Base-by-base conservation (phyloP, 306 rosid species). In the Albizia julibrissin region DNA sequence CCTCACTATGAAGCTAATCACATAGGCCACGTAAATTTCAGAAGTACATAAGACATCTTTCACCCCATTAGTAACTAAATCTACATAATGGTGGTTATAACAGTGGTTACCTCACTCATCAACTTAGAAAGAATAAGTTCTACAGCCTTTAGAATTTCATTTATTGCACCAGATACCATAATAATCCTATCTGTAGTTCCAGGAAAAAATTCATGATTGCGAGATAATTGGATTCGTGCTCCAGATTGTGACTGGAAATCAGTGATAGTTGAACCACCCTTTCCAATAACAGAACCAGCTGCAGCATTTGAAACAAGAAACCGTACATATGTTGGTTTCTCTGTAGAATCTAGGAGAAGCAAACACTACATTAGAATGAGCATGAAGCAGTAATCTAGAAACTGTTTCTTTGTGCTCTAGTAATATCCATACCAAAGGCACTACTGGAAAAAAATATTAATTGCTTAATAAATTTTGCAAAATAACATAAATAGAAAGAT, bases 261-360 rank as follows among this genome's bases (percentile, higher is more conserved):
- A 76, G 95, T 94, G 86, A 96, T 96, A n/a, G 99, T 96, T 54
- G 99, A 94, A 56, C 99, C 99, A 66, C 99, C 99, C 89, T 96
- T 96, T 82, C 99, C 99, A 83, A 96, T 96, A 72, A 96, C 98
- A 85, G 99, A 96, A 78, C 99, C 99, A 86, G 99, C 99, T 10
- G 99, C 99, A 85, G 98, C 92, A 85, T 96, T 96, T 74, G 99
- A 96, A 79, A 94, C 99, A 29, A 96, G 97, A 89, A 96, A 96
- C 91, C 89, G 89, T 64, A 96, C 89, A 67, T 96, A 92, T 65
- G 99, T 90, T 44, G 97, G 90, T 94, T 89, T 92, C 88, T 94
- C 99, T 77, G 16, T 80, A 42, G 91, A 82, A 83, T 96, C 99
- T 96, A 92, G 77, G 78, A 86, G 79, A 75, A 62, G 79, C 44